A percentile compares a stretch with the other conserved stretches of the same genome.
Evolutionary conservation across 1,284 basidiomycete species (phyloP).

Genomic region (Ustilago hordei): DNA sequence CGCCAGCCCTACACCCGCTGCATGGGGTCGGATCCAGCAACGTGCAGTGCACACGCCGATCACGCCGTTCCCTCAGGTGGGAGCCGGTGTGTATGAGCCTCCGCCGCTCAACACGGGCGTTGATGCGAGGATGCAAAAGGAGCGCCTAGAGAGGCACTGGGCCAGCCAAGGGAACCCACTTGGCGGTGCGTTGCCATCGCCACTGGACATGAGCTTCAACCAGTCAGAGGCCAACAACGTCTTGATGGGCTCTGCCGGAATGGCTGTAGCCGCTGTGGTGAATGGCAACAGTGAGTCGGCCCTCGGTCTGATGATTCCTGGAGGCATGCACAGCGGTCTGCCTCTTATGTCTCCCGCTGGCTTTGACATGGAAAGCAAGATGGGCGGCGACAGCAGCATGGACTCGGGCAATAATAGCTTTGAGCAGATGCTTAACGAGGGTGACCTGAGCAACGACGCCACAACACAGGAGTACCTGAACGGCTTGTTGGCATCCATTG

Average conservation of each 20-base stretch:
- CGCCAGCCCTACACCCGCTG: slow-evolving; percentile 45
- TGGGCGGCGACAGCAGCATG: slow-evolving; percentile 18
- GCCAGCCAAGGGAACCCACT: slow-evolving; percentile 42
- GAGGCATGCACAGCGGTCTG: slow-evolving; percentile 17
- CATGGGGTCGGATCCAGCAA: slow-evolving; percentile 64
- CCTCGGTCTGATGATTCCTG: slow-evolving; percentile 37
- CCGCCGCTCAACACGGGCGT: slow-evolving; percentile 56
- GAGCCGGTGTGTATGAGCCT: slow-evolving; percentile 42
- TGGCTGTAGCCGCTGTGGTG: slow-evolving; percentile 22
- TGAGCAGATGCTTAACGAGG: slow-evolving; percentile 40
- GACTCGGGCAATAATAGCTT: slow-evolving; percentile 49
- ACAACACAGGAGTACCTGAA: slow-evolving; percentile 50
- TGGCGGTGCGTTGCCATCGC: slow-evolving; percentile 37
- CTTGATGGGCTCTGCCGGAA: slow-evolving; percentile 29
- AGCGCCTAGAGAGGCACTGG: slow-evolving; percentile 61
- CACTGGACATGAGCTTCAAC: slow-evolving; percentile 51
- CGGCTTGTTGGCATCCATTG: slow-evolving; percentile 49
- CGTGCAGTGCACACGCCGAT: slow-evolving; percentile 59
- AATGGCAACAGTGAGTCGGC: slow-evolving; percentile 23
- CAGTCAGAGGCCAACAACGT: slow-evolving; percentile 26
- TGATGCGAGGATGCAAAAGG: slow-evolving; percentile 55
- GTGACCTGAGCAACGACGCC: slow-evolving; percentile 40
- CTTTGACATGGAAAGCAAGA: slow-evolving; percentile 30
- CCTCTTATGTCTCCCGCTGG: slow-evolving; percentile 37
- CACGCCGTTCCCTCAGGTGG: slow-evolving; percentile 59